Percentiles rank a stretch among this genome's conserved stretches.
phyloP scores from a whole-genome alignment of 2,329 filamentous ascomycete genomes.

The Trichoderma pleuroti region DNA sequence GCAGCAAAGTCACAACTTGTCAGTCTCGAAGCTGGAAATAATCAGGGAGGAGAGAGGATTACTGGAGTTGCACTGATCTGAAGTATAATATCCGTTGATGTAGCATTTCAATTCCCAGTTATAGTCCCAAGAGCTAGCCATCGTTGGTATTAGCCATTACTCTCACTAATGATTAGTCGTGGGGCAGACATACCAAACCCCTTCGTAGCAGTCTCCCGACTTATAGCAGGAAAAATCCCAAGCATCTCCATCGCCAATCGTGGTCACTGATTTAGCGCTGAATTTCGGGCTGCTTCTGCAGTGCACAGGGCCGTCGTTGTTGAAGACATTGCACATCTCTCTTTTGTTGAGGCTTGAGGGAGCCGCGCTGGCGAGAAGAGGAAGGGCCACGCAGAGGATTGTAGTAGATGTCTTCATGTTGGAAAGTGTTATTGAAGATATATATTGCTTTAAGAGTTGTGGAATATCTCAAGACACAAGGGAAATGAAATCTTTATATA shows the following conservation, averaged over 20 bases:
- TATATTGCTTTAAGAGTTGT: background rate
- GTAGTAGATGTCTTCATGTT: background rate
- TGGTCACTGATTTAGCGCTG: background rate
- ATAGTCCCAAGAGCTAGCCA: background rate
- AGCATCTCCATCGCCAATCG: conserved; percentile 3
- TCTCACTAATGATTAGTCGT: background rate
- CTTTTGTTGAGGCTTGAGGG: background rate
- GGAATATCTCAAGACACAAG: background rate
- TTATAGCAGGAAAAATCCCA: conserved; percentile 11
- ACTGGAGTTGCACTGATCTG: conserved; percentile 2
- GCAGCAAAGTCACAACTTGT: background rate
- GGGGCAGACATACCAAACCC: background rate
- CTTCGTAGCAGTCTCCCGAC: conserved; percentile 1
- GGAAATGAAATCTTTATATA: background rate
- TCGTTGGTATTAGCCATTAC: background rate
- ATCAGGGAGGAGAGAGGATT: background rate
- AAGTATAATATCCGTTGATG: conserved; percentile 5
- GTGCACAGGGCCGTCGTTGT: conserved; percentile 3
- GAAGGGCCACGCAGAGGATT: background rate
- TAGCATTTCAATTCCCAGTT: conserved; percentile 2
- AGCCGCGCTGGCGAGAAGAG: background rate
- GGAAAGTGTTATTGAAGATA: background rate
- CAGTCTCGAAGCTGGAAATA: background rate
- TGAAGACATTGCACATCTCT: conserved; percentile 5
- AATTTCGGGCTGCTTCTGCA: background rate